Percentiles rank a stretch among this genome's conserved stretches.
phyloP scores from a whole-genome alignment of 768 basidiomycete genomes.

The Leucosporidium creatinivorum region DNA sequence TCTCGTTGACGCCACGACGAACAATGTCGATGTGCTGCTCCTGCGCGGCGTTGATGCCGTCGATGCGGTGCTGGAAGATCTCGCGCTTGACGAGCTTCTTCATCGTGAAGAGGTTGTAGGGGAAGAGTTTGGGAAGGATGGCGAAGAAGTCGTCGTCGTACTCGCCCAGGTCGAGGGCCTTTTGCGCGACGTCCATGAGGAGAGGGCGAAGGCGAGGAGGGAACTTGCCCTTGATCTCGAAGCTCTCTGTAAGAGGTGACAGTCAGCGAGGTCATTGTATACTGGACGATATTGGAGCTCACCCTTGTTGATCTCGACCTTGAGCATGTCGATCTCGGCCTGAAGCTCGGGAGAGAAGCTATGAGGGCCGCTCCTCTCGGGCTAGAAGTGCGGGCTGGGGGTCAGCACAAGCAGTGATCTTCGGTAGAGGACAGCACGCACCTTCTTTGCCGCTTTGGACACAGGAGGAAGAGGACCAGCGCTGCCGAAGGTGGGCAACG shows the following conservation, averaged over 20 bases:
- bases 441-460: not conserved
- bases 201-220: conserved; percentile 68
- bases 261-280: not conserved
- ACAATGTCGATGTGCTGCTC: conserved; percentile 62
- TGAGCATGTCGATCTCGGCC: conserved; percentile 55
- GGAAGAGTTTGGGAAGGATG: conserved; percentile 75
- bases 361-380: not conserved
- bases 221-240: conserved; percentile 81
- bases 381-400: too few species aligned
- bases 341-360: conserved; percentile 69
- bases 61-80: conserved; percentile 66
- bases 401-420: too few species aligned
- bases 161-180: conserved; percentile 73
- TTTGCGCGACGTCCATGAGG: conserved; percentile 62
- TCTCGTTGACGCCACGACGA: conserved; percentile 54
- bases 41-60: conserved; percentile 60
- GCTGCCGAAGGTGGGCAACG: not conserved
- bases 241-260: conserved; percentile 52
- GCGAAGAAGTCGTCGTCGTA: conserved; percentile 90
- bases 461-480: not conserved
- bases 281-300: not conserved
- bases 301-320: conserved; percentile 41
- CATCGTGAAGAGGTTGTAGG: conserved; percentile 94
- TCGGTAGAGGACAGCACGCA: too few species aligned
- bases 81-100: conserved; percentile 93